These are phyloP conservation scores for Filosporella fistucella DNA, from an alignment of 495 filamentous ascomycete species.

Conservation along the genomic window DNA sequence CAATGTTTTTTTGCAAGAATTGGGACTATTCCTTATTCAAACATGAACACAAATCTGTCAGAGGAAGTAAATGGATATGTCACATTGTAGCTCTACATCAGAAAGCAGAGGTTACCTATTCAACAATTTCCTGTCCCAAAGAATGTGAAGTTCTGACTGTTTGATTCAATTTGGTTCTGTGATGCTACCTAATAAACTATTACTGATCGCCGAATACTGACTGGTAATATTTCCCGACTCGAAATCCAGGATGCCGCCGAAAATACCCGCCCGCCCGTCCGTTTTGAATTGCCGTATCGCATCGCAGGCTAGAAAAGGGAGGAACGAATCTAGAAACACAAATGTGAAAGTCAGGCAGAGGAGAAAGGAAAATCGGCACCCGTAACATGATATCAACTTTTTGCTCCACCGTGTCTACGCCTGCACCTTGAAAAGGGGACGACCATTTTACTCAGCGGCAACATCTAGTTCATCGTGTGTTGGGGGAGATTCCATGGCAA, in stretches of 20 bases:
- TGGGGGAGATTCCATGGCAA: slow-evolving; percentile 61
- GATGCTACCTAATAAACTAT: neutral
- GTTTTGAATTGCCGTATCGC: no score
- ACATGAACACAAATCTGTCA: no score
- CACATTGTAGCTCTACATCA: no score
- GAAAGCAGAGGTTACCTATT: no score
- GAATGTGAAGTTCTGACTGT: no score
- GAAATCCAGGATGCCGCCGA: neutral
- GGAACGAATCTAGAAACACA: slow-evolving; percentile 26
- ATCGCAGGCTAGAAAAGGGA: neutral
- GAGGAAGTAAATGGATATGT: no score
- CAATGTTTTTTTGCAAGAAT: no score
- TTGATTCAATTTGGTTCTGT: neutral
- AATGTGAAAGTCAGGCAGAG: slow-evolving; percentile 18
- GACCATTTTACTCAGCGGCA: slow-evolving; percentile 72
- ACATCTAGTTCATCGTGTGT: slow-evolving; percentile 93
- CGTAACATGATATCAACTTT: slow-evolving; percentile 15
- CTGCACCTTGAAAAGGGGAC: slow-evolving; percentile 6
- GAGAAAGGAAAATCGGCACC: slow-evolving; percentile 22
- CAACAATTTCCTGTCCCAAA: no score
- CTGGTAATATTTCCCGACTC: neutral
- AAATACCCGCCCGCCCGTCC: no score
- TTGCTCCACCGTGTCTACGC: slow-evolving; percentile 15
- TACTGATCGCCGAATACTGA: neutral
- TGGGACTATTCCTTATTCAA: no score